A percentile compares a stretch with the other conserved stretches of the same genome.
These are phyloP conservation scores for Xylariomycetidae sp. DNA, from an alignment of 2,329 filamentous ascomycete species.

Conservation along the genomic window DNA sequence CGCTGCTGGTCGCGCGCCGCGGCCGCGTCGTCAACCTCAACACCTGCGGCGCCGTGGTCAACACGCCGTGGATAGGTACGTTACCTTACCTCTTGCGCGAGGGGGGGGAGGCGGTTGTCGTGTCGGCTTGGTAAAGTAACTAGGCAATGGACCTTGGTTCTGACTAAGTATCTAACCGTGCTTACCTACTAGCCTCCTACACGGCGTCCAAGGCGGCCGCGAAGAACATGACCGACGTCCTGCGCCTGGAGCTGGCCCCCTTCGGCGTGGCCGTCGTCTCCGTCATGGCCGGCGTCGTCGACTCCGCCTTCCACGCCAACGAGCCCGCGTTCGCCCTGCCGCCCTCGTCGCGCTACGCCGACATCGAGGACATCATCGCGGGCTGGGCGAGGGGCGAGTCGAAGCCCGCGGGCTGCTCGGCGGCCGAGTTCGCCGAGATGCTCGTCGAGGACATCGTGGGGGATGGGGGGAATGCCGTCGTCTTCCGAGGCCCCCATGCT, in stretches of 20 bases:
- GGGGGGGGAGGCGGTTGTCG: no score
- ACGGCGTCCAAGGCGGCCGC: conserved; percentile 11
- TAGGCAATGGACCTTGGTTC: conserved; percentile 1
- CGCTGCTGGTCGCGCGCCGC: conserved; percentile 1
- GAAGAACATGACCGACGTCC: conserved; percentile 16
- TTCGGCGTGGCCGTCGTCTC: conserved; percentile 21
- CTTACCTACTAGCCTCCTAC: conserved; percentile 5
- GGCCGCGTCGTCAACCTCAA: conserved; percentile 20
- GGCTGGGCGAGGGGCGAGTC: conserved; percentile 14
- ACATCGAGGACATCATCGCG: conserved; percentile 11
- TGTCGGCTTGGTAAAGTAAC: no score
- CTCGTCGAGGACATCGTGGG: conserved; percentile 11
- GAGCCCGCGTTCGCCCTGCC: conserved; percentile 7
- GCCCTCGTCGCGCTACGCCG: conserved; percentile 7
- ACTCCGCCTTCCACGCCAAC: conserved; percentile 8
- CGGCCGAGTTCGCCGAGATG: conserved; percentile 9
- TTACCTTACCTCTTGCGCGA: conserved; percentile 4
- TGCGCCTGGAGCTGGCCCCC: conserved; percentile 22
- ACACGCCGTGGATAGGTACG: conserved; percentile 14
- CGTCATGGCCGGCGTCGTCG: conserved; percentile 7
- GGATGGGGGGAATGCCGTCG: conserved; percentile 4
- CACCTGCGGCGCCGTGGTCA: conserved; percentile 21
- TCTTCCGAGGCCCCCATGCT: conserved; percentile 13
- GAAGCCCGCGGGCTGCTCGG: conserved; percentile 8
- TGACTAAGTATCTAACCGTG: conserved; percentile 1